Base-by-base conservation (phyloP, 1,284 basidiomycete species). In the Austroboletus rostrupii region DNA sequence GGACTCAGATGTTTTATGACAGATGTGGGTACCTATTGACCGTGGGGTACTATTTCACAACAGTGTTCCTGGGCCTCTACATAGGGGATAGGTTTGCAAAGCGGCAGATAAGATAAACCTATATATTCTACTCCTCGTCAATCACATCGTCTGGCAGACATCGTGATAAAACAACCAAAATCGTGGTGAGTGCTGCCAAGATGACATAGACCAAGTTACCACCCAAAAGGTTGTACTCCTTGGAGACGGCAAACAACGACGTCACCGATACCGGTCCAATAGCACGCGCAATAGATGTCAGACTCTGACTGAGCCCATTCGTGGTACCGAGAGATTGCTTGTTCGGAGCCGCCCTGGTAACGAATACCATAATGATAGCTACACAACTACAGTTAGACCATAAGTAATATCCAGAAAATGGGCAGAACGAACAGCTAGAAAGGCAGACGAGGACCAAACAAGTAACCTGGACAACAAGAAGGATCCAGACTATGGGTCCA, bases 241-340 rank as follows among this genome's bases (percentile, higher is more conserved):
- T 64, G 12, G 72, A 72, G 16, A 67, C 20, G 6, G 72, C 66
- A 39, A 74, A 76, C 12, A 72, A 53, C 1, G 72, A 71, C 0
- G 70, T 70, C 7, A 64, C 56, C 21, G 61, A 44, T 2, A 64
- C 66, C 0, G 80, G 79, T 5, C 76, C 79, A 26, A 79, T 60
- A 11, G 26, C 26, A 28, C 26, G 26, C 10, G 26, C 10, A 28
- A 28, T 28, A 7, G 26, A 28, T 28, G 26, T 11, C 26, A 28
- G 26, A 28, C 26, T 28, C 26, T 28, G 26, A 28, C 26, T 28
- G 26, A 28, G 26, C 26, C 26, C 26, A 28, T 28, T 28, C 26
- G 26, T 28, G 26, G 26, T 67, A 5, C 79, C 79, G 26, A 80
- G 57, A 7, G 67, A 64, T 23, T 57, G 53, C 32, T 61, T 67